These are phyloP conservation scores for Ciborinia camelliae DNA, from an alignment of 2,329 filamentous ascomycete species.

Conservation along the genomic window DNA sequence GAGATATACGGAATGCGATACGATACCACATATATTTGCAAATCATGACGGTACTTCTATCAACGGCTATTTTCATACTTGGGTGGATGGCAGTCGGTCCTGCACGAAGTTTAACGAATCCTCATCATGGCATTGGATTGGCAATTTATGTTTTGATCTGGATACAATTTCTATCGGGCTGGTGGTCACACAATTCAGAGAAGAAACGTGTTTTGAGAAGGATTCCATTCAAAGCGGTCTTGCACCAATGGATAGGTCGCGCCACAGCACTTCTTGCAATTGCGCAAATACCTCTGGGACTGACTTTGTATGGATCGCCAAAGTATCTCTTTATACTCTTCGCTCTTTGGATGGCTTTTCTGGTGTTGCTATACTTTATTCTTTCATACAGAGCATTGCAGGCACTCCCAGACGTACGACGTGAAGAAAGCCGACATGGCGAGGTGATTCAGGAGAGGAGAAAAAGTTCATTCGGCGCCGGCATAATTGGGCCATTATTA, in stretches of 20 bases:
- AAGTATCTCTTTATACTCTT: slow-evolving; percentile 82
- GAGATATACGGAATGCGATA: slow-evolving; percentile 58
- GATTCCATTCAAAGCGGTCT: slow-evolving; percentile 33
- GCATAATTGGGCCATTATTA: slow-evolving; percentile 52
- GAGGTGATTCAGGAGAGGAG: slow-evolving; percentile 48
- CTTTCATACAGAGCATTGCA: slow-evolving; percentile 67
- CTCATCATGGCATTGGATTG: slow-evolving; percentile 79
- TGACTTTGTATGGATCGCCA: slow-evolving; percentile 90
- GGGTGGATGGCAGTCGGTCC: slow-evolving; percentile 78
- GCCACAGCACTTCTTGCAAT: slow-evolving; percentile 77
- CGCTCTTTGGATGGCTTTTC: slow-evolving; percentile 69
- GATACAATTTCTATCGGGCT: slow-evolving; percentile 67
- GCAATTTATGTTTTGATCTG: slow-evolving; percentile 72
- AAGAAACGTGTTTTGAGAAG: slow-evolving; percentile 47
- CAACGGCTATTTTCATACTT: slow-evolving; percentile 69
- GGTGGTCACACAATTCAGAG: slow-evolving; percentile 48
- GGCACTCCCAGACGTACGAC: slow-evolving; percentile 42
- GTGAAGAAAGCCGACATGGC: slow-evolving; percentile 34
- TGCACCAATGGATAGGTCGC: slow-evolving; percentile 88
- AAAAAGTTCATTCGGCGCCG: slow-evolving; percentile 44
- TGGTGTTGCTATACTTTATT: slow-evolving; percentile 75
- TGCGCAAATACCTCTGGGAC: slow-evolving; percentile 79
- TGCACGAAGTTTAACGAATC: slow-evolving; percentile 69
- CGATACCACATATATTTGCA: slow-evolving; percentile 73
- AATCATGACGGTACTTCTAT: slow-evolving; percentile 62